Evolutionary conservation across 1,284 basidiomycete species (phyloP), one percentile per base, ranked within the genome.

Genomic region (Singerocomus rubriflavus): DNA sequence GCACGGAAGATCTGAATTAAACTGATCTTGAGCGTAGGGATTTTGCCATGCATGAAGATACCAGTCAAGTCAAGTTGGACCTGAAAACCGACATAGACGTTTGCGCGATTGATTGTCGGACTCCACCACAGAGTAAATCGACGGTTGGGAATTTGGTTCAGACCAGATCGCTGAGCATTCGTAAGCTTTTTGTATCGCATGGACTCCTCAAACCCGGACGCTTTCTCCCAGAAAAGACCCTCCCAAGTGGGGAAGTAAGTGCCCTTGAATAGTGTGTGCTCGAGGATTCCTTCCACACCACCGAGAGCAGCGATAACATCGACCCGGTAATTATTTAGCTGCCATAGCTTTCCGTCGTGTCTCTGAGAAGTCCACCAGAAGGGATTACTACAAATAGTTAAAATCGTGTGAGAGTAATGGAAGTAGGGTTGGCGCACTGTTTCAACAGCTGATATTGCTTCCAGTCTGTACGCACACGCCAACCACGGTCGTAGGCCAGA

Each of bases 101-200:
- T 99, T 49, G 95, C 94, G 58, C 95, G 91, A 73, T 98, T 98
- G 76, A 98, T 94, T 1, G 91, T 93, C 16, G 94, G 94, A 66
- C 91, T 94, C 96, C 96, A 99, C 97, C 97, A 99, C 6, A 99
- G 80, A 4, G 95, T 99, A 77, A 99, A 99, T n/a, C 96, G 91
- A 84, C 97, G 94, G 70, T 99, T 99, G 7, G 97, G 97, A 68
- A 99, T 98, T 70, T 99, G 95, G 68, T 93, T 94, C 37, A 98
- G 74, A 89, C 95, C 94, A 36, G 93, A 97, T 42, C 93, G 86
- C 75, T 94, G 96, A 29, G 91, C 96, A 66, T 94, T 97, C 39
- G 93, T 97, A 48, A 97, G 77, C 70, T 94, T 95, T 77, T 95
- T 96, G 78, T 91, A 94, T 70, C 94, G 81, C 96, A 98, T 99